Evolutionary conservation across 129 eudicot species (phyloP), one percentile per base, ranked within the genome.

Genomic region (Escallonia rubra): DNA sequence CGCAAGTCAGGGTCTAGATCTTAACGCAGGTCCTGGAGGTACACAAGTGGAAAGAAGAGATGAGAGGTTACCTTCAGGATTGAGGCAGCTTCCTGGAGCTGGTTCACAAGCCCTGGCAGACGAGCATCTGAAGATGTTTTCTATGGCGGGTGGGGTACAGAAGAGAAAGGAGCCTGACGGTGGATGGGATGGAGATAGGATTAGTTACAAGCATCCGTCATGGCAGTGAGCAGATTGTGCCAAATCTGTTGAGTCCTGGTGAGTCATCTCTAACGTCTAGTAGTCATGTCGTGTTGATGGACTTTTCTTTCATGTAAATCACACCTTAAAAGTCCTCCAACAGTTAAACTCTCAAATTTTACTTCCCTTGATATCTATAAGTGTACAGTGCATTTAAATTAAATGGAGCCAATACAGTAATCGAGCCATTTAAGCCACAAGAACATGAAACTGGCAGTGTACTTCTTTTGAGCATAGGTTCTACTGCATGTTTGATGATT

Each of bases 101-200:
- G 59, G 74, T 76, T 76, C 82, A 9, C 87, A 72, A 43, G 61
- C 71, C 0, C 57, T 78, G 10, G 66, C 83, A 40, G 92, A 90
- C 54, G 96, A 88, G 74, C 96, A 81, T 59, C 65, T 82, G 5
- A 83, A 80, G 79, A 77, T 81, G 79, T 83, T 57, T 65, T 76
- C 75, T 46, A 66, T 83, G 52, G 76, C 82, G 2, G 79, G 96
- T 63, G 87, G 92, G 42, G 59, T 81, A 59, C 12, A 80, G 61
- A 92, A 86, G 76, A 82, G 98, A 76, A 88, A 82, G 69, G 98
- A 92, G 72, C 95, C 95, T 3, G 86, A 81, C 5, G 89, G 83
- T 12, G 95, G 96, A 7, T 81, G 87, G 83, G 87, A 85, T 12
- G 76, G 68, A 14, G 97, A 84, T 56, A 79, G 75, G 64, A 57